Evolutionary conservation across 352 stramenopile genomes (phyloP).

Genomic region (Globisporangium alternatum): DNA sequence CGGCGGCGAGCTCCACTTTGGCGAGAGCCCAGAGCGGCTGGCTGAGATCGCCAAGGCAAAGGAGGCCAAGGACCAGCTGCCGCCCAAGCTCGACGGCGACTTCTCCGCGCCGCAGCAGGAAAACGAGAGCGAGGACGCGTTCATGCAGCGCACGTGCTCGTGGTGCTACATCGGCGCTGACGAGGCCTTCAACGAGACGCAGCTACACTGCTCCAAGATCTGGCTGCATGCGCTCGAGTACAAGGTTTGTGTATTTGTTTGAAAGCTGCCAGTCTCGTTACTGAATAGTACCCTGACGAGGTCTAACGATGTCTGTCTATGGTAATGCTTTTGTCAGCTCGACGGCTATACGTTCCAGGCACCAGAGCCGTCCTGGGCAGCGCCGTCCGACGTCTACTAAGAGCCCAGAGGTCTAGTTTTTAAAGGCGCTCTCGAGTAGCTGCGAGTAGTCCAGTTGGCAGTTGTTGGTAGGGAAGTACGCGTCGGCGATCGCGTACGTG

Average conservation of each 20-base stretch:
- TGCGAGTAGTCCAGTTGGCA: constrained; percentile 59
- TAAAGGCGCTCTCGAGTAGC: constrained; percentile 69
- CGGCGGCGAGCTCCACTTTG: constrained; percentile 92
- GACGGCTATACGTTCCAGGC: constrained; percentile 61
- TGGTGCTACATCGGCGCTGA: constrained; percentile 66
- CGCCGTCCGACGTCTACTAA: constrained; percentile 40
- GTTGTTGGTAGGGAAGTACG: constrained; percentile 77
- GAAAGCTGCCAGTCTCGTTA: neutral
- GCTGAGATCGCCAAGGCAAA: constrained; percentile 50
- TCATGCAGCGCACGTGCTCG: constrained; percentile 74
- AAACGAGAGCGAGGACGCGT: constrained; percentile 63
- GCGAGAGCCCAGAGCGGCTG: constrained; percentile 45
- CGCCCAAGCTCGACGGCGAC: constrained; percentile 42
- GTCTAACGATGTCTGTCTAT: constrained; percentile 18
- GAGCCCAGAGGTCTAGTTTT: constrained; percentile 15
- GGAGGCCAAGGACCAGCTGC: constrained; percentile 27
- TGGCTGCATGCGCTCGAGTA: constrained; percentile 88
- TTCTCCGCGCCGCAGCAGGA: constrained; percentile 52
- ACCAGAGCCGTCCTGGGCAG: constrained; percentile 60
- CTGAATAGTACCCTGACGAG: neutral
- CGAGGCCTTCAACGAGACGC: constrained; percentile 80
- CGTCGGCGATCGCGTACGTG: constrained; percentile 66
- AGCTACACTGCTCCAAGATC: constrained; percentile 82
- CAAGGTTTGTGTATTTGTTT: constrained; percentile 48
- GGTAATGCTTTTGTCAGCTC: constrained; percentile 35